Base-by-base conservation (phyloP, 768 basidiomycete genomes). In the Mycena leptocephala region DNA sequence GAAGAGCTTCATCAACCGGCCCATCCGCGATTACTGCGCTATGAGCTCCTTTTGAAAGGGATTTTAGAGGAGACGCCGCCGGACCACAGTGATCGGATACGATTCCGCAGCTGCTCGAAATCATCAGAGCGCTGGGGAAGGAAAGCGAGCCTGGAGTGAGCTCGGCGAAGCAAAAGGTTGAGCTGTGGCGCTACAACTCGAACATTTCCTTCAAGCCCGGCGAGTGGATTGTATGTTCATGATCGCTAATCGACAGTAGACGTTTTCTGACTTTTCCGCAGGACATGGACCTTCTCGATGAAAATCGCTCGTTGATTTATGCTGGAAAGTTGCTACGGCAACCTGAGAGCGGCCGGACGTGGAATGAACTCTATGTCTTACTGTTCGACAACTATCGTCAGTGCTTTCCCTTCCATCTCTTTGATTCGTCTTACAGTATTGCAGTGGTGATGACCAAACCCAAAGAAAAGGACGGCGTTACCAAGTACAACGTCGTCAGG, bases 351-450 rank as follows among this genome's bases (percentile, higher is more conserved):
- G 96, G 95, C 16, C 92, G 97, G 77, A 94, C 95, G 82, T 95
- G 94, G 93, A 96, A 91, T 76, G 97, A 99, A 83, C 89, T 98
- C 9, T 95, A 94, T 76, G 94, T 98, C 10, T 88, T 99, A 67
- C 87, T 99, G 3, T 98, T 99, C 79, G 98, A 99, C 84, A 97
- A 99, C 80, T 99, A 99, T 80, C 84, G 97, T 96, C 74, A 84
- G 95, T 84, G 18, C 20, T n/a, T 37, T 35, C 30, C 72, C 37
- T 46, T 53, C 9, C 48, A 33, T 66, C n/a, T 28, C 53, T 48
- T 62, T 30, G 22, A 73, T 64, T 32, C 41, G 41, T 48, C 66
- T 63, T 28, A 48, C 24, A n/a, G 28, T 55, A 24, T 28, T 78
- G 8, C 80, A 97, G 97, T 97, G 84, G 95, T 97, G 39, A 91